Base-by-base conservation (phyloP, 257 asterid genomes). In the Solanum virginianum region DNA sequence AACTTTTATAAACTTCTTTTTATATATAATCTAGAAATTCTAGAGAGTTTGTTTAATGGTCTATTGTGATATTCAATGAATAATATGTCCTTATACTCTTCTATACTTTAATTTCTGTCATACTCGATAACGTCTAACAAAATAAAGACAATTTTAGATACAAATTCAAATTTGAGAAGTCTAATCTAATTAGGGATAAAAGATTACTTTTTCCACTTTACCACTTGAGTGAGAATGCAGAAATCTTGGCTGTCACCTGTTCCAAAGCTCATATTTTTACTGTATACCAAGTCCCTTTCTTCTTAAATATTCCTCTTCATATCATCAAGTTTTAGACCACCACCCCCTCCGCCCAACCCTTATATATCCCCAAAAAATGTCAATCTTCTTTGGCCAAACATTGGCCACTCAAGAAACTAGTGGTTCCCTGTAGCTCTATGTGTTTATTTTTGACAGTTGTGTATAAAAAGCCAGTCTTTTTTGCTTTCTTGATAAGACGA, bases 351-450 rank as follows among this genome's bases (percentile, higher is more conserved):
- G 6, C 32, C 41, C 6, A 36, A 1, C 6, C 7, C 83, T 62
- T 47, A 57, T 63, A n/a, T 29, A 51, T 45, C 59, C 32, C 16
- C 36, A 88, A 43, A 89, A 89, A 84, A 83, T 81, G 87, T 89
- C 92, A 91, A 91, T 90, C 93, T 85, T 91, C 65, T 88, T 87
- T 92, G 93, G 93, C 89, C 69, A 89, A 91, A 92, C 89, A 80
- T 86, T 91, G 88, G 43, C 99, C 98, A 94, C 97, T 89, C 83
- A 79, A 90, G 90, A 90, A 89, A 90, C 83, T 84, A 89, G 99
- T 94, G 99, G 97, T 90, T 91, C 24, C 86, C 86, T 90, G 90
- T 90, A 82, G 86, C 89, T 85, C 88, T 82, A 1, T 90, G 85
- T 87, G 88, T 87, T 90, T 84, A 43, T 80, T 71, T 53, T 68